Base-by-base conservation (phyloP, 352 stramenopile species). In the Globisporangium yorkense region DNA sequence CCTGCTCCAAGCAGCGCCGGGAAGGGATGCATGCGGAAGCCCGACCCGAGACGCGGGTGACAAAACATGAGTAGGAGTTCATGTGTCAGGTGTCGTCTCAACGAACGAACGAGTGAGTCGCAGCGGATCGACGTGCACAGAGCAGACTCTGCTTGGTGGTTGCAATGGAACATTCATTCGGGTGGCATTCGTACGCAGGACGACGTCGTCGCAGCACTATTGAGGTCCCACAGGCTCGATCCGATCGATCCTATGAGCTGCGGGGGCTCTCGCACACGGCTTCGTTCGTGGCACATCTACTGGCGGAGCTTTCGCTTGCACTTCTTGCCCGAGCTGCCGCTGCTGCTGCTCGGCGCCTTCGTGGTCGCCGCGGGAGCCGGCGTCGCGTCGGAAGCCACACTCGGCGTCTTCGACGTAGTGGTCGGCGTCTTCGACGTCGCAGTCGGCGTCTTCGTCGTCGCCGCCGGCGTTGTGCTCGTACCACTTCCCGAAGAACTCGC, bases 221-320 rank as follows among this genome's bases (percentile, higher is more conserved):
- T 4, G 35, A 41, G 35, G 2, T 1, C 35, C 10, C 35, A 15
- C 35, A 41, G 9, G 8, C 35, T 41, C 8, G 10, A 41, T 27
- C 9, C 10, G 35, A 15, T 41, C 35, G 35, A 41, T 41, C 35
- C 35, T 7, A 16, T 12, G 12, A 41, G 35, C 12, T 41, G 35
- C 10, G 35, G 4, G 8, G 3, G 35, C 3, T 15, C 35, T 41
- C 12, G 35, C 12, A 15, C 35, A 41, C 35, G 0, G 1, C 35
- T 16, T 41, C 16, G 0, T 27, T 5, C 18, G 9, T 31, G 3
- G 24, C 15, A 29, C 44, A 29, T 49, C 18, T 49, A 41, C 44
- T 49, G 18, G 24, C 44, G 44, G 4, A 49, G n/a, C 44, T 49
- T 49, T 54, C 49, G 49, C 33, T 41, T 54, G 33, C 49, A 54